Evolutionary conservation across 176 grass and related monocot species (phyloP), one percentile per base, ranked within the genome.

Genomic region (Phoenix roebelenii): DNA sequence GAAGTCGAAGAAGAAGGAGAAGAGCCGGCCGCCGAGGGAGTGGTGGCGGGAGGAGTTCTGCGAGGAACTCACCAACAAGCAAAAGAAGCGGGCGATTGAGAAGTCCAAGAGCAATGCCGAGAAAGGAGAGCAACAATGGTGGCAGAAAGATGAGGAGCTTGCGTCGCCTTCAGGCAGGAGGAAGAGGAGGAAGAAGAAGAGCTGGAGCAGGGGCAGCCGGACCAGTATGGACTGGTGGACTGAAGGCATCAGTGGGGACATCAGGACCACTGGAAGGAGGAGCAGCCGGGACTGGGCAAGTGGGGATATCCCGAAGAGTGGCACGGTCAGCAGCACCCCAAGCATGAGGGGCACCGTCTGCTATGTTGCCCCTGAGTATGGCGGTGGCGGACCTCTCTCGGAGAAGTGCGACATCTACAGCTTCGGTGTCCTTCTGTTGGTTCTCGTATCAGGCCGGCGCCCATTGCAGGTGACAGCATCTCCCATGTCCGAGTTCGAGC

Each of bases 321-420:
- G 69, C 29, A 54, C 53, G 50, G 16, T 79, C 64, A 88, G 87
- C 66, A 98, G 93, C 65, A 98, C 93, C 12, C 93, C 93, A 0
- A 98, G 93, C 67, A 98, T 91, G 87, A 88, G 93, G 49, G 93
- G 93, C 49, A 98, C 93, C 0, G 84, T 92, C 72, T 98, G 93
- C 72, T 98, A 98, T 78, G 93, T 92, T 24, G 93, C 93, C 51
- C 93, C 93, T n/a, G 93, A 98, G 61, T 85, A 92, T 0, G 78
- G 81, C 49, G 81, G 87, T 0, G 88, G 93, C 12, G 87, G 84
- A n/a, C 84, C 81, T 25, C 76, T 92, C 64, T 98, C 87, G 23
- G 93, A 92, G 60, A 98, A 98, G 72, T 98, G 93, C 24, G 93
- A 98, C 67, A 91, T 98, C 57, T 98, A 98, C 52, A 98, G 93